Base-by-base conservation (phyloP, 306 rosid species). In the Sindora glabra region DNA sequence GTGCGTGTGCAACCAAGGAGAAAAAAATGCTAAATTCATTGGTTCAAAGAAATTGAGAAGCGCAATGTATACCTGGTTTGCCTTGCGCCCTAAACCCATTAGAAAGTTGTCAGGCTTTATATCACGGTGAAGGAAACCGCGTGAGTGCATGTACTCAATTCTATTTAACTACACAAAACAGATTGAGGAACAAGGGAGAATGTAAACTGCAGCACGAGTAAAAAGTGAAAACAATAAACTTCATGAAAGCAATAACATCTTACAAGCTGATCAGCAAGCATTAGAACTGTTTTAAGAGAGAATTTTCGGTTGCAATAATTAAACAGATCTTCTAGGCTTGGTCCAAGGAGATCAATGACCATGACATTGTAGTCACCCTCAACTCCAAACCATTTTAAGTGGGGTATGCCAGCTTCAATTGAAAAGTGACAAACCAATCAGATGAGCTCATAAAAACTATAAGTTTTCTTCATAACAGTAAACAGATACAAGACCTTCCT, bases 231-330 rank as follows among this genome's bases (percentile, higher is more conserved):
- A n/a, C n/a, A n/a, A 32, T 44, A 53, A n/a, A 57, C 56, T 25
- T 55, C 51, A 9, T 56, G 19, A 64, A 53, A 69, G 38, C 14
- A 53, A 54, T 46, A 22, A 26, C 48, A 59, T 67, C 96, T 80
- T 85, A 92, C 98, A 49, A 89, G 81, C 73, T 92, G 98, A 86
- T 88, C 98, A 55, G 96, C 98, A 49, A 92, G 96, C 98, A 92
- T 92, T 62, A 92, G 76, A 72, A 92, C 98, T 26, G 98, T 81
- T 79, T 92, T 92, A 72, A 92, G 76, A 64, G 96, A 38, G 26
- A 92, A 84, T 76, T 86, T 92, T 65, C 96, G 67, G 33, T 63
- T 86, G 82, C 98, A 92, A 68, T 88, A 92, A 75, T 92, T 92
- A 70, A 92, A 92, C 70, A 92, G 64, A 66, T 88, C 98, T 83